A percentile compares a stretch with the other conserved stretches of the same genome.
phyloP scores from a whole-genome alignment of 73 alveolate species.

The Paramecium caudatum region DNA sequence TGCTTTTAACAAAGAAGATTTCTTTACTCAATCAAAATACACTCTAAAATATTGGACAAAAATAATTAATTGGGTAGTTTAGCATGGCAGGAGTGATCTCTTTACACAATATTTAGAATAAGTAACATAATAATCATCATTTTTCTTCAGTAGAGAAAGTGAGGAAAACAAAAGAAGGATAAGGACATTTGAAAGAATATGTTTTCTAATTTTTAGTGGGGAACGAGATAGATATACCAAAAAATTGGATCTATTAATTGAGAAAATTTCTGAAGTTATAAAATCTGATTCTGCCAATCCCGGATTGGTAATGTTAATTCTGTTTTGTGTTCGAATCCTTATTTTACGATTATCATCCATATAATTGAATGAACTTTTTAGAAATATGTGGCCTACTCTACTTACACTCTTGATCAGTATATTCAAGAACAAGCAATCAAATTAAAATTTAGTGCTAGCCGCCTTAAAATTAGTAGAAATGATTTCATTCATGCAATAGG shows the following conservation, averaged over 20 bases:
- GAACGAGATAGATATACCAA: conserved; percentile 69
- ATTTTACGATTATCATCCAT: conserved; percentile 71
- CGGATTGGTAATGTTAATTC: conserved; percentile 60
- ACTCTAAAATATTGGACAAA: conserved; percentile 75
- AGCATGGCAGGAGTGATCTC: conserved; percentile 63
- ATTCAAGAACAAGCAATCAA: conserved; percentile 53
- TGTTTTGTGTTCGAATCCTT: conserved; percentile 72
- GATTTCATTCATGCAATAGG: conserved; percentile 66
- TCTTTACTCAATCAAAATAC: conserved; percentile 34
- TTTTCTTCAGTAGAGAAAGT: conserved; percentile 67
- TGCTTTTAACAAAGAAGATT: conserved; percentile 68
- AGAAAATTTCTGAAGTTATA: conserved; percentile 73
- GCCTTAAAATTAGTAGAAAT: conserved; percentile 73
- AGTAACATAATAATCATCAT: conserved; percentile 65
- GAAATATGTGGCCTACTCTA: conserved; percentile 76
- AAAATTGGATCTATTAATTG: conserved; percentile 55
- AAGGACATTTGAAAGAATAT: conserved; percentile 70
- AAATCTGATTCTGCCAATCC: conserved; percentile 68
- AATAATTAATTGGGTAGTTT: conserved; percentile 72
- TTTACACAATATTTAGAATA: conserved; percentile 69
- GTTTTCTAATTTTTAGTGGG: conserved; percentile 74
- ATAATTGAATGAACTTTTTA: conserved; percentile 71
- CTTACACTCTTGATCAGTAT: conserved; percentile 65
- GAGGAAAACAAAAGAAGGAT: conserved; percentile 72
- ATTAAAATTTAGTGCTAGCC: conserved; percentile 67